Percentiles rank a stretch among this genome's conserved stretches.
Evolutionary conservation across 2,329 filamentous ascomycete genomes (phyloP).

Genomic region (Phialophora chinensis): DNA sequence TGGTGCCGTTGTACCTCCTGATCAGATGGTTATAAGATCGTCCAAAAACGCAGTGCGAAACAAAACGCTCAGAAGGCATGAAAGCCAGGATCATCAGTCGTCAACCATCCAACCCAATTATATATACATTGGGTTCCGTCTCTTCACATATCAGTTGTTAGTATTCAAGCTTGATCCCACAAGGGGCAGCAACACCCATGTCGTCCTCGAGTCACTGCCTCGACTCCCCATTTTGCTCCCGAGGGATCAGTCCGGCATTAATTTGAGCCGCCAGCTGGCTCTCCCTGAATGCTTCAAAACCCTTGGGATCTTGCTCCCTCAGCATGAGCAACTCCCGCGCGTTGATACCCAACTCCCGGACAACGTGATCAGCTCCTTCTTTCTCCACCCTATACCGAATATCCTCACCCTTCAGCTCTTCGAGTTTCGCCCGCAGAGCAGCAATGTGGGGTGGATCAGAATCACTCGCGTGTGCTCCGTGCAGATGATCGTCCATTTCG

Average conservation of each 20-base stretch:
- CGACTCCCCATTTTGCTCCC: background rate
- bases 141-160: background rate
- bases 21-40: background rate
- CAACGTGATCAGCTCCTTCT: slow-evolving; percentile 48
- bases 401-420: slow-evolving; percentile 51
- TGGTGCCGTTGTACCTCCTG: background rate
- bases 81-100: background rate
- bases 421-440: slow-evolving; percentile 52
- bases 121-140: background rate
- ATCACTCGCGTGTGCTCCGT: slow-evolving; percentile 47
- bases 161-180: background rate
- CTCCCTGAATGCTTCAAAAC: slow-evolving; percentile 52
- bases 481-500: slow-evolving; percentile 46
- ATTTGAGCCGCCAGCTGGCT: slow-evolving; percentile 54
- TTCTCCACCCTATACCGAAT: slow-evolving; percentile 49
- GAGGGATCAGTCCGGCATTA: slow-evolving; percentile 28
- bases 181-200: background rate
- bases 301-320: slow-evolving; percentile 51
- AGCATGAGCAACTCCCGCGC: slow-evolving; percentile 53
- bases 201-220: background rate
- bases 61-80: background rate
- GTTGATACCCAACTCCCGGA: slow-evolving; percentile 52
- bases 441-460: slow-evolving; percentile 53
- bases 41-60: background rate
- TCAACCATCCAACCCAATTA: background rate